Evolutionary conservation across 257 asterid species (phyloP).

Genomic region (Solanum ahanhuiri): DNA sequence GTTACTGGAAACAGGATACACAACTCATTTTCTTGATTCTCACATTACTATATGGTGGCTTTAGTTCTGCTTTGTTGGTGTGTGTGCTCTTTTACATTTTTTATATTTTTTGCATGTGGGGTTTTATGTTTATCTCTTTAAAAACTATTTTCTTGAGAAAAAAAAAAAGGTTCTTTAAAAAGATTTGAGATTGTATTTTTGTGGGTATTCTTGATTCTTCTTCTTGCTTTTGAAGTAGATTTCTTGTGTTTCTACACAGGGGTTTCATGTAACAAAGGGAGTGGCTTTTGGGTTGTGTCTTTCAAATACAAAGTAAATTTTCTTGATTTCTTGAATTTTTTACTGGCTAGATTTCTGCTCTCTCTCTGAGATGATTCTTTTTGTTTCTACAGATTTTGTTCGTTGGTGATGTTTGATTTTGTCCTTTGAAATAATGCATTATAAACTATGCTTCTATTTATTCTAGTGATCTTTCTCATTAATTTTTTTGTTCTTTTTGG

Average conservation of each 20-base stretch:
- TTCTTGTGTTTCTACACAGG: constrained; percentile 15
- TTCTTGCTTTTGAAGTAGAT: constrained; percentile 8
- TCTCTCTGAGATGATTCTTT: constrained; percentile 21
- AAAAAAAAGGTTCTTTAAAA: not conserved
- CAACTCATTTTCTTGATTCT: constrained; percentile 12
- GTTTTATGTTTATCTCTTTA: constrained; percentile 2
- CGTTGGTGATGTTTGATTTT: constrained; percentile 22
- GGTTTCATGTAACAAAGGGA: constrained; percentile 32
- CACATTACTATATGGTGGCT: constrained; percentile 3
- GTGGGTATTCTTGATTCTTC: not conserved
- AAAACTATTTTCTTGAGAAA: not conserved
- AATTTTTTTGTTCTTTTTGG: constrained; percentile 8
- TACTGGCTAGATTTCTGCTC: constrained; percentile 13
- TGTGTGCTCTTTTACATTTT: not conserved
- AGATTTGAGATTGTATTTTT: not conserved
- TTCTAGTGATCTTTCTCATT: constrained; percentile 15
- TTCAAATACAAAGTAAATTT: constrained; percentile 5
- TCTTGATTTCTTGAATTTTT: constrained; percentile 2
- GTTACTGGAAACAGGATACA: not conserved
- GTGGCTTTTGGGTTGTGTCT: constrained; percentile 65
- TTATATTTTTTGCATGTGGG: constrained; percentile 31
- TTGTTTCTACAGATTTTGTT: constrained; percentile 37
- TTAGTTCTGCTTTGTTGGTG: not conserved
- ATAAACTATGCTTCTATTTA: constrained; percentile 4
- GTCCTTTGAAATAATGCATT: constrained; percentile 1